A percentile compares a stretch with the other conserved stretches of the same genome.
Evolutionary conservation across 352 stramenopile species (phyloP).

Genomic region (Phytophthora parvispora): DNA sequence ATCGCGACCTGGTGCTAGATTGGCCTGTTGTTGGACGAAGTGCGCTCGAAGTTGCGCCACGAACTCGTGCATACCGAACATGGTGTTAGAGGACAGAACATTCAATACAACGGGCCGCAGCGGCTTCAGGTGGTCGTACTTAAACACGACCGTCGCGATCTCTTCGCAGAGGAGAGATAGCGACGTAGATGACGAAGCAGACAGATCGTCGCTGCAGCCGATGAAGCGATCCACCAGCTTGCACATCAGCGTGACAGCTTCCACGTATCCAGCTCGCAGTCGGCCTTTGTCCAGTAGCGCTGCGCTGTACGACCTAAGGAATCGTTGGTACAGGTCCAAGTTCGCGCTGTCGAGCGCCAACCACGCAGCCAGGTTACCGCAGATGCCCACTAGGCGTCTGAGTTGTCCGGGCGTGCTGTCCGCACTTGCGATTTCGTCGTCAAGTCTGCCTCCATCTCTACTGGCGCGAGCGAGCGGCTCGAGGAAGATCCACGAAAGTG

Average conservation of each 20-base stretch:
- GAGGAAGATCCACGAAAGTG: constrained; percentile 43
- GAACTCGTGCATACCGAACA: constrained; percentile 49
- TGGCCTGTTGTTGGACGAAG: constrained; percentile 29
- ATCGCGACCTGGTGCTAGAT: background rate
- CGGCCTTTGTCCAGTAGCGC: constrained; percentile 42
- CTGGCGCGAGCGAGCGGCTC: constrained; percentile 6
- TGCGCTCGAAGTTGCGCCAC: constrained; percentile 47
- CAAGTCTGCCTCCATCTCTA: background rate
- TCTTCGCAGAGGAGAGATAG: constrained; percentile 41
- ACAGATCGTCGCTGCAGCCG: constrained; percentile 10
- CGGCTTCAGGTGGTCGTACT: constrained; percentile 37
- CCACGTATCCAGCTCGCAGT: constrained; percentile 39
- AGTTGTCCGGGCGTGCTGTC: constrained; percentile 12
- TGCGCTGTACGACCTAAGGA: constrained; percentile 27
- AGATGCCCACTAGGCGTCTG: constrained; percentile 28
- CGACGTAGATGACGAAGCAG: constrained; percentile 13
- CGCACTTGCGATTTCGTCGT: background rate
- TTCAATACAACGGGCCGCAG: constrained; percentile 36
- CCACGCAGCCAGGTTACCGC: constrained; percentile 36
- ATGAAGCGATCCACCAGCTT: constrained; percentile 38
- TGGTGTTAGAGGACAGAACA: constrained; percentile 36
- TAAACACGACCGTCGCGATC: constrained; percentile 47
- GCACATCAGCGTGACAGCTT: constrained; percentile 35
- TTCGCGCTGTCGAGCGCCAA: constrained; percentile 41
- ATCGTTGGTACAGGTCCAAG: constrained; percentile 30